Evolutionary conservation across 768 basidiomycete species (phyloP), one percentile per base, ranked within the genome.

Genomic region (Leccinum ochraceum): DNA sequence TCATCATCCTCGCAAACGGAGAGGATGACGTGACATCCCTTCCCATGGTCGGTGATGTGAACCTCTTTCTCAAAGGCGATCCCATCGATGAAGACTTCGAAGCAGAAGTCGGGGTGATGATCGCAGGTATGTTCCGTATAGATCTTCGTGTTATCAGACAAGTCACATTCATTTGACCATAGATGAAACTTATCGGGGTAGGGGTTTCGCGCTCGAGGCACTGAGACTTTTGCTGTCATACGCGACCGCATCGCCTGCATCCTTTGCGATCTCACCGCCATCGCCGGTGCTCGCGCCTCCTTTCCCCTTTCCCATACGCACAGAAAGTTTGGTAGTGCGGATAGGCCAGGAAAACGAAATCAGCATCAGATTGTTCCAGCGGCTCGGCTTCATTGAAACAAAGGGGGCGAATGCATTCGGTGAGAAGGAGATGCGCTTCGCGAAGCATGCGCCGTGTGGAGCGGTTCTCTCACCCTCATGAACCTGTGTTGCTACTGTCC

Each of bases 71-170:
- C 48, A 88, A 89, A 51, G 86, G 86, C 51, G 64, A 71, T 17
- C 72, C 73, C 22, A 69, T 72, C 1, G 74, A 76, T 6, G 75
- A 79, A 24, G 78, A 76, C 36, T 82, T 84, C 58, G 87, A 94
- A 63, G 91, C 85, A 3, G 95, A 98, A 69, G 83, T 87, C 28
- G 94, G 96, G 72, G 87, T 96, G 61, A 98, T 96, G 95, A 89
- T 96, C 61, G 94, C 94, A 67, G 90, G 92, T 87, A 62, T 51
- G 57, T 20, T n/a, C 24, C 36, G 30, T 46, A 46, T 22, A 11
- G 8, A 3, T 22, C 42, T 48, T 52, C 20, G 9, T 32, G 14
- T 37, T 42, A 9, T 24, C 39, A n/a, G 39, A 14, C 13, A 11
- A 17, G 51, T 57, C 32, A 24, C 49, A 17, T 24, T 16, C n/a